A percentile compares a stretch with the other conserved stretches of the same genome.
These are phyloP conservation scores for Ganoderma lingzhi DNA, from an alignment of 1,284 basidiomycete species.

Conservation along the genomic window DNA sequence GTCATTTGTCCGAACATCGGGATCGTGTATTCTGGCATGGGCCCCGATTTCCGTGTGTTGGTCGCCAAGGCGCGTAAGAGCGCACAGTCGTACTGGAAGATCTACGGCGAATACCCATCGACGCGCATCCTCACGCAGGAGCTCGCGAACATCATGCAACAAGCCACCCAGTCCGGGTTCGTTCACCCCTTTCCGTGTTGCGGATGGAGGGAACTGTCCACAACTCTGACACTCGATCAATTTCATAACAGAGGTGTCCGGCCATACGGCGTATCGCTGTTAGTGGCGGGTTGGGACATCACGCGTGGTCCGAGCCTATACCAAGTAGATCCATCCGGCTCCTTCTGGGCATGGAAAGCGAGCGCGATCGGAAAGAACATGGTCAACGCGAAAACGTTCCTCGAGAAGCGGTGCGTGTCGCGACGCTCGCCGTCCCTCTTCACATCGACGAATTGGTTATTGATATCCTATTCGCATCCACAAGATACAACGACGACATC, in stretches of 20 bases:
- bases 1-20: conserved; percentile 99
- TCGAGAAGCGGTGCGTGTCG: conserved; percentile 91
- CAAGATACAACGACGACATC: conserved; percentile 98
- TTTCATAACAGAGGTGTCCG: conserved; percentile 83
- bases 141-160: conserved; percentile 98
- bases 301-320: conserved; percentile 94
- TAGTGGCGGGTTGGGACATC: conserved; percentile 96
- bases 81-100: conserved; percentile 99
- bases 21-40: conserved; percentile 99
- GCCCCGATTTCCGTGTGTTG: conserved; percentile 96
- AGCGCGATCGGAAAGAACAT: conserved; percentile 99
- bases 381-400: conserved; percentile 98
- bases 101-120: conserved; percentile 99
- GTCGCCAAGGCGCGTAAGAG: conserved; percentile 96
- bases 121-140: conserved; percentile 97
- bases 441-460: not conserved
- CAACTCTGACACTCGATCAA: conserved; percentile 10
- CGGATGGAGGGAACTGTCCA: conserved; percentile 13
- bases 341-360: conserved; percentile 99
- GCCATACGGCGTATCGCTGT: conserved; percentile 95
- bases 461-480: conserved; percentile 28
- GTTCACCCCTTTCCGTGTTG: conserved; percentile 39
- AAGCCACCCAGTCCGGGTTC: conserved; percentile 98
- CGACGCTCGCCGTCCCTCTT: conserved; percentile 17
- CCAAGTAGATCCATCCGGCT: conserved; percentile 98